Conservation (phyloP, 208 protist species). For the Trypanosomatidae sp. region DNA sequence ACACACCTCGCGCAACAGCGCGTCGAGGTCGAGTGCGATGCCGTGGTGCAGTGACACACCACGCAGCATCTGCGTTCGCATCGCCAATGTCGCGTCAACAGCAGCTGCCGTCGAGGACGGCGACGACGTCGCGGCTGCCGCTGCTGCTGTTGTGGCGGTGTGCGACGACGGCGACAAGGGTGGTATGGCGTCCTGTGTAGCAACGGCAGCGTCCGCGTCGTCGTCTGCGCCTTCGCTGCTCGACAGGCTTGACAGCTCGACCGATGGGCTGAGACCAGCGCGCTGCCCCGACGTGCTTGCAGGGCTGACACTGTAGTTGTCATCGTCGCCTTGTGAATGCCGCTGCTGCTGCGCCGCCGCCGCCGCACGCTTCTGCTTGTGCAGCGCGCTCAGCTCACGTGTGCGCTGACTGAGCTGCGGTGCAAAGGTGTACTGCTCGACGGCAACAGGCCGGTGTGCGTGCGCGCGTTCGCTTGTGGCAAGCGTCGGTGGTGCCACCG, state of each 20-base stretch:
- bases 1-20: too few relatives aligned
- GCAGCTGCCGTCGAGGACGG: too few relatives aligned
- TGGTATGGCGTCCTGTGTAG: too few relatives aligned
- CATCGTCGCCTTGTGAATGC: not conserved
- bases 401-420: conserved; percentile 16
- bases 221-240: conserved; percentile 2
- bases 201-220: not conserved
- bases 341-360: not conserved
- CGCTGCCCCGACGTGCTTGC: not conserved
- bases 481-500: not conserved
- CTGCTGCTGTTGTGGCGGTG: too few relatives aligned
- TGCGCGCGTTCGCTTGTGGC: not conserved
- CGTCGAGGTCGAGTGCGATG: too few relatives aligned
- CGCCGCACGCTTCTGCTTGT: conserved; percentile 10
- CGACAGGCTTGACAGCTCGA: conserved; percentile 27
- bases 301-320: not conserved
- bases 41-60: too few relatives aligned
- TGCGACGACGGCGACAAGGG: too few relatives aligned
- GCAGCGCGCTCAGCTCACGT: conserved; percentile 13
- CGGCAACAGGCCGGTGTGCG: too few relatives aligned
- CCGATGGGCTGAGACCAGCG: conserved; percentile 1
- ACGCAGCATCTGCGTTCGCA: too few relatives aligned
- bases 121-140: too few relatives aligned
- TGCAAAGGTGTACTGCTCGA: conserved; percentile 15
- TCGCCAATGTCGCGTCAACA: too few relatives aligned